phyloP scores from a whole-genome alignment of 305 asterid genomes.

The Fraxinus latifolia region DNA sequence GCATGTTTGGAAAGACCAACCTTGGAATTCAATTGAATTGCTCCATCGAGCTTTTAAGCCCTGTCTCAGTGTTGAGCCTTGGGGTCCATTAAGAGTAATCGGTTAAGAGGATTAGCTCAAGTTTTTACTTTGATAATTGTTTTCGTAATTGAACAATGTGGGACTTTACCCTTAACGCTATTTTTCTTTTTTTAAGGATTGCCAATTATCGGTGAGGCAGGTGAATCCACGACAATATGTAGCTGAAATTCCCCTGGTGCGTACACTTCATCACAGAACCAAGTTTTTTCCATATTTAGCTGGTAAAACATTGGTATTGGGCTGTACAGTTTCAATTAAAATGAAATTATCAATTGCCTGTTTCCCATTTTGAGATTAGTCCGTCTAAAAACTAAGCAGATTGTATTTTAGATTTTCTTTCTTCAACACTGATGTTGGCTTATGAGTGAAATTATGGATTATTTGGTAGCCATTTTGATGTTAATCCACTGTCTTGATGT shows the following conservation, averaged over 20 bases:
- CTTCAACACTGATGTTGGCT: not conserved
- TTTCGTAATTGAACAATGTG: not conserved
- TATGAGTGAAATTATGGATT: not conserved
- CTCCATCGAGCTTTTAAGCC: not conserved
- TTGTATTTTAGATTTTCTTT: not conserved
- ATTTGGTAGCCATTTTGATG: not conserved
- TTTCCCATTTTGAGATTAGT: not conserved
- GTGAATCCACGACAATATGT: conserved; percentile 88
- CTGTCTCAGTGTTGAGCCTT: not conserved
- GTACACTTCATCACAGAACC: not conserved
- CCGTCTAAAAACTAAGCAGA: not conserved
- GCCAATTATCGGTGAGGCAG: conserved; percentile 89
- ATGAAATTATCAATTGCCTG: not conserved
- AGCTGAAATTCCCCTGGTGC: conserved; percentile 86
- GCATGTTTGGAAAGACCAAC: not conserved
- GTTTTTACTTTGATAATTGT: not conserved
- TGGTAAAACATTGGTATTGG: not conserved
- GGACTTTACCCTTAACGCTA: not conserved
- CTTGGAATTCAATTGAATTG: not conserved
- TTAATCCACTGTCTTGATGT: not conserved
- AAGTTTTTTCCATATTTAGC: not conserved
- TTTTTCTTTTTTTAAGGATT: conserved; percentile 43
- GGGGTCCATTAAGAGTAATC: not conserved
- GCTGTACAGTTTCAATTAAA: not conserved
- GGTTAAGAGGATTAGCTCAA: not conserved